phyloP scores from a whole-genome alignment of 129 eudicot genomes.

The Scalesia atractyloides region DNA sequence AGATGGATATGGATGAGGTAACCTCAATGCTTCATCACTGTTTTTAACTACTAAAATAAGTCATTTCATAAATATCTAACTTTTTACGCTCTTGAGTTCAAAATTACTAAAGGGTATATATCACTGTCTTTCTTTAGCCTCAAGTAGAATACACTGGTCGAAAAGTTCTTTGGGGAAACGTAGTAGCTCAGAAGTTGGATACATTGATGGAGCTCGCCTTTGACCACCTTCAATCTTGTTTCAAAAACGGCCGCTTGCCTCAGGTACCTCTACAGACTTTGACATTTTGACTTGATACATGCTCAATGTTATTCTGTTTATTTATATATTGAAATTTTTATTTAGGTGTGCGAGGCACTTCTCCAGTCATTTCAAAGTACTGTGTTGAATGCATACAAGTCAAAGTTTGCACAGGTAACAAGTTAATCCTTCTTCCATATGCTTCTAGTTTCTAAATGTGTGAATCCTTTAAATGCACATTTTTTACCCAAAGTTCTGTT shows the following conservation, averaged over 20 bases:
- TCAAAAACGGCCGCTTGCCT: slow-evolving; percentile 53
- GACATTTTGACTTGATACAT: slow-evolving; percentile 2
- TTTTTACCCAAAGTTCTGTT: not conserved
- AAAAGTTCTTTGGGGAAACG: slow-evolving; percentile 56
- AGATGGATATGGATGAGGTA: slow-evolving; percentile 63
- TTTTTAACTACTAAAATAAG: not conserved
- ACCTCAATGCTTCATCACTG: slow-evolving; percentile 4
- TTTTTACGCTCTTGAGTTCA: slow-evolving; percentile 5
- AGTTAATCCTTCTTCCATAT: not conserved
- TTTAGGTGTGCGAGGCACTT: slow-evolving; percentile 77
- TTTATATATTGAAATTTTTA: slow-evolving; percentile 6
- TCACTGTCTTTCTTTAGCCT: slow-evolving; percentile 42
- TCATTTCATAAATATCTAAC: not conserved
- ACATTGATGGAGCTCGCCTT: slow-evolving; percentile 70
- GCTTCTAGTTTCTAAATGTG: not conserved
- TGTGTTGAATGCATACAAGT: slow-evolving; percentile 74
- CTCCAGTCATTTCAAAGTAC: slow-evolving; percentile 88
- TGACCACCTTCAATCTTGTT: slow-evolving; percentile 65
- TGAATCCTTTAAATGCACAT: slow-evolving; percentile 7
- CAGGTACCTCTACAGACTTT: slow-evolving; percentile 43
- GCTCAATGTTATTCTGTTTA: not conserved
- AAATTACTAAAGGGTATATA: not conserved
- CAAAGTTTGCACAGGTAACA: slow-evolving; percentile 89
- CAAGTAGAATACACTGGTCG: slow-evolving; percentile 48
- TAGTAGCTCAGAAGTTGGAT: slow-evolving; percentile 70